These are phyloP conservation scores for Arthrobotrys sinensis DNA, from an alignment of 2,329 filamentous ascomycete genomes.

Conservation along the genomic window DNA sequence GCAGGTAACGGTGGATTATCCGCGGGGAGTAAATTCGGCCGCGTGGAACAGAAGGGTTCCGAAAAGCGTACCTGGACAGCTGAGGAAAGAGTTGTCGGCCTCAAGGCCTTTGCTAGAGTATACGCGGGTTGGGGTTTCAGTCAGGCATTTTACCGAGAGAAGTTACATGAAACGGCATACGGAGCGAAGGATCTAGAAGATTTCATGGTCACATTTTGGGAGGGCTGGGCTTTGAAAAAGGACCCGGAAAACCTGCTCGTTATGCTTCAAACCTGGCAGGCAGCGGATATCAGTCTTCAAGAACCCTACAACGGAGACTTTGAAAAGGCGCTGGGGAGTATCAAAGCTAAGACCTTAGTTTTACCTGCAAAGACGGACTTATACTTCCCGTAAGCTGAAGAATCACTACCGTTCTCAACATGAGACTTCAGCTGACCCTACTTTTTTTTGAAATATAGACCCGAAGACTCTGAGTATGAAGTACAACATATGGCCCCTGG, in stretches of 20 bases:
- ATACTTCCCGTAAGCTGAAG: conserved; percentile 75
- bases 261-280: conserved; percentile 86
- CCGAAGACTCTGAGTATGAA: conserved; percentile 83
- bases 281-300: conserved; percentile 79
- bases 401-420: too few species aligned
- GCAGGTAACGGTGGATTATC: conserved; percentile 69
- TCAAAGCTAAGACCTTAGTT: conserved; percentile 81
- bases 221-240: conserved; percentile 80
- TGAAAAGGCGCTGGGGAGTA: conserved; percentile 76
- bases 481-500: conserved; percentile 76
- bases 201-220: conserved; percentile 83
- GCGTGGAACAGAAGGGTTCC: conserved; percentile 66
- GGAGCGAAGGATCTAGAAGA: conserved; percentile 79
- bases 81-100: conserved; percentile 72
- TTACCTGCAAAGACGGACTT: conserved; percentile 81
- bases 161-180: conserved; percentile 70
- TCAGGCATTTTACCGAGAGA: conserved; percentile 82
- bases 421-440: background rate
- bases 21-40: conserved; percentile 68
- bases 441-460: conserved; percentile 68
- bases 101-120: conserved; percentile 81
- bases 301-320: conserved; percentile 79
- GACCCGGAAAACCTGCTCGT: conserved; percentile 81
- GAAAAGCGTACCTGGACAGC: conserved; percentile 71
- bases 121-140: conserved; percentile 88